Conservation (phyloP, 805 yeast species). For the Candida tibetensis region DNA sequence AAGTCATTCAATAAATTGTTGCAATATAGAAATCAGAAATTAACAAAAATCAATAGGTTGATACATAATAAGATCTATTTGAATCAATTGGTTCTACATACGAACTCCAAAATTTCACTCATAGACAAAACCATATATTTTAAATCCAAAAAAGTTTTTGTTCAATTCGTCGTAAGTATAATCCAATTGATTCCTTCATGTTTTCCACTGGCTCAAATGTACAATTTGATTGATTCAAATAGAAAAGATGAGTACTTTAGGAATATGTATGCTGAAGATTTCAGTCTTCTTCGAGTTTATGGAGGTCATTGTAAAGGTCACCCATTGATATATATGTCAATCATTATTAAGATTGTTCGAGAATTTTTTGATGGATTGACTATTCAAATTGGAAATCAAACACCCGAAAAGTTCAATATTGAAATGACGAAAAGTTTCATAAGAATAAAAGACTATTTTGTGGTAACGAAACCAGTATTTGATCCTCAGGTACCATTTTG, state of each 20-base stretch:
- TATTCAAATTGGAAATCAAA: background rate
- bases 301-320: background rate
- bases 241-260: background rate
- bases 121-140: background rate
- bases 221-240: background rate
- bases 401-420: background rate
- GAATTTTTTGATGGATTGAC: background rate
- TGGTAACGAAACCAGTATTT: background rate
- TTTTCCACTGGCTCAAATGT: background rate
- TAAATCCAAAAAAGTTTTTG: background rate
- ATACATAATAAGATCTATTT: background rate
- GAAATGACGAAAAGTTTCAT: slow-evolving; percentile 1
- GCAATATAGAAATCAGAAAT: background rate
- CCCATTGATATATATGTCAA: background rate
- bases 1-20: slow-evolving; percentile 3
- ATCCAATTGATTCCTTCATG: background rate
- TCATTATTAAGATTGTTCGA: slow-evolving; percentile 1
- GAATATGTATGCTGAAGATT: background rate
- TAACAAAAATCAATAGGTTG: background rate
- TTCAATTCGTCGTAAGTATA: background rate
- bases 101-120: background rate
- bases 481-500: background rate
- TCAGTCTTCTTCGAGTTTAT: slow-evolving; percentile 1
- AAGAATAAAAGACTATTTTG: background rate
- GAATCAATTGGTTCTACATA: background rate